Evolutionary conservation across 768 basidiomycete genomes (phyloP).

Genomic region (Leccinum ochraceum): DNA sequence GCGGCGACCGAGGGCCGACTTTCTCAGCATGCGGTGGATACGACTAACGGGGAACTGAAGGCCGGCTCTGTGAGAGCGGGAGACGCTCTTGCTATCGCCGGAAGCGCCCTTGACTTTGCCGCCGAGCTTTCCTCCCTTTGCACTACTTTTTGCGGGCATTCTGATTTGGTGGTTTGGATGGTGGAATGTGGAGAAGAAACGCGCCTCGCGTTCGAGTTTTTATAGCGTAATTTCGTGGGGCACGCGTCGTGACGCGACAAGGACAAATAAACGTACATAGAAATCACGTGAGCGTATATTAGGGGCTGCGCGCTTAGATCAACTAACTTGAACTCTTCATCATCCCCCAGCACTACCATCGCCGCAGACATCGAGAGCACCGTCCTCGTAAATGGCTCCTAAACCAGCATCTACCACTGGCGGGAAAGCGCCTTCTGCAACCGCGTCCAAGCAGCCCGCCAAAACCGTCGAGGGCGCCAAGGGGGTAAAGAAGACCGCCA

Average conservation of each 20-base stretch:
- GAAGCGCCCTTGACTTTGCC: conserved; percentile 53
- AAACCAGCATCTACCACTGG: conserved; percentile 70
- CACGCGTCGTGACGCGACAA: conserved; percentile 43
- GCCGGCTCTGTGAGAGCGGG: conserved; percentile 74
- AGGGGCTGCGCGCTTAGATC: conserved; percentile 27
- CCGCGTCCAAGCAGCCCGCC: conserved; percentile 65
- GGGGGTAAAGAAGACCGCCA: conserved; percentile 78
- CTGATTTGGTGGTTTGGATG: not conserved
- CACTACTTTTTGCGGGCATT: conserved; percentile 33
- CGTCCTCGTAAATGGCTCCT: conserved; percentile 42
- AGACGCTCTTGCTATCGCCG: conserved; percentile 50
- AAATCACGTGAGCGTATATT: conserved; percentile 37
- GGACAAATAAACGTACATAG: conserved; percentile 32
- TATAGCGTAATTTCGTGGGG: conserved; percentile 24
- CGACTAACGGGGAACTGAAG: conserved; percentile 90
- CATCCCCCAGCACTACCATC: not conserved
- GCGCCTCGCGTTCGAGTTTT: conserved; percentile 10
- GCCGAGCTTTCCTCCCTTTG: conserved; percentile 40
- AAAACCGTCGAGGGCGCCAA: conserved; percentile 56
- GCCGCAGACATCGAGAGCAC: not conserved
- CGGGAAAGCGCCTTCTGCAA: conserved; percentile 62
- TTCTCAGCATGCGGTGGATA: conserved; percentile 87
- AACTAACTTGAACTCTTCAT: conserved; percentile 19
- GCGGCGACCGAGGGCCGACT: conserved; percentile 84
- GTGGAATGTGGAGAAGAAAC: not conserved